Evolutionary conservation across 345 rosid species (phyloP), one percentile per base, ranked within the genome.

Genomic region (Eucalyptus pauciflora): DNA sequence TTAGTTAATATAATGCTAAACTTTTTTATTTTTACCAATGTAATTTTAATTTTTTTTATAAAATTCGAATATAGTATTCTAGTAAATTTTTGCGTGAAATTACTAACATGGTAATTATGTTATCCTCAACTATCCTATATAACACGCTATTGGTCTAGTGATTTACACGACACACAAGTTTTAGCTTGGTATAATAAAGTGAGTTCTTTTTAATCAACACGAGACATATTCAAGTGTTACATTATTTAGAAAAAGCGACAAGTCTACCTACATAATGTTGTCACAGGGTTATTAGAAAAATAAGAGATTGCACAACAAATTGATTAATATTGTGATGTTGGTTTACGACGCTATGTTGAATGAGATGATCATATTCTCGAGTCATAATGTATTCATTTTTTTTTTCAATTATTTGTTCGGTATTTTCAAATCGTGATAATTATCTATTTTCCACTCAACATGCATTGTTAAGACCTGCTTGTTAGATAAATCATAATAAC

Each of bases 11-110:
- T 17, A 33, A 16, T 33, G 6, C 13, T 18, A 12, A 71, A 18
- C 24, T 17, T 5, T 5, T 71, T 71, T 6, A 17, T 3, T 33
- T 3, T 33, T 3, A 9, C 3, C 2, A 37, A 69, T 31, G 3
- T 10, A 71, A 33, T 17, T 87, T 54, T 45, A 45, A 7, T 25
- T 3, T 16, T 60, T 41, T 43, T 18, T 25, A 10, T 37, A 50
- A 25, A 9, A 16, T 52, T 52, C 7, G 3, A 25, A 4, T 43
- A 2, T 43, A 6, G 17, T 17, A 7, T 29, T 85, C 1, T 0
- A 0, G 24, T 45, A 3, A 45, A 6, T 85, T 45, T 25, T 13
- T 3, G 3, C 4, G 0, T 9, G 1, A 7, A 85, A 85, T 25
- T 85, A 10, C 4, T 46, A 13, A 24, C 27, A 13, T 25, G 2